A percentile compares a stretch with the other conserved stretches of the same genome.
phyloP scores from a whole-genome alignment of 2,329 filamentous ascomycete species.

The Fusarium paranaense region DNA sequence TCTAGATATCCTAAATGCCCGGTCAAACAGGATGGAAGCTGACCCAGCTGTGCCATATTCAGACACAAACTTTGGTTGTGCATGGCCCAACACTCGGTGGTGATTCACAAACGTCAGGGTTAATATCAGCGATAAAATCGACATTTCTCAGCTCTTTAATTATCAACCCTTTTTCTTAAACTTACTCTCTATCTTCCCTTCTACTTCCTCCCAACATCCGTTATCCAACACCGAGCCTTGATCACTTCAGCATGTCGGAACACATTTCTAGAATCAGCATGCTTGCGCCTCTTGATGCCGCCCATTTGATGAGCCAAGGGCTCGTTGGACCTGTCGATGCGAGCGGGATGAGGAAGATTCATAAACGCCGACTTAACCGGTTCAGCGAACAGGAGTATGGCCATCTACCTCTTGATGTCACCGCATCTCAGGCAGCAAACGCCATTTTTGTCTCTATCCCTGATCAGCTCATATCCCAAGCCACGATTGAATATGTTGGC shows the following conservation, averaged over 20 bases:
- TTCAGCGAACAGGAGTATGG: conserved; percentile 25
- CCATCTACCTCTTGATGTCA: conserved; percentile 7
- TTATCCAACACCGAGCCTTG: background rate
- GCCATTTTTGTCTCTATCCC: conserved; percentile 25
- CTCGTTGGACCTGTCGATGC: background rate
- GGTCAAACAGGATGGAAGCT: background rate
- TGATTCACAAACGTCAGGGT: background rate
- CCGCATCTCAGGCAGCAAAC: background rate
- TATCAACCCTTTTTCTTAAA: background rate
- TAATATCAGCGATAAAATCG: background rate
- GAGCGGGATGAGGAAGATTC: conserved; percentile 1
- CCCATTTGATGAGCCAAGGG: background rate
- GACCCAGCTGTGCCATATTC: background rate
- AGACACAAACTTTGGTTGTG: background rate
- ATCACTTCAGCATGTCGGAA: background rate
- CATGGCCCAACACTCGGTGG: background rate
- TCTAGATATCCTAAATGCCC: background rate
- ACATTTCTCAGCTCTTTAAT: background rate
- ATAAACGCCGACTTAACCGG: conserved; percentile 29
- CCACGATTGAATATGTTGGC: conserved; percentile 25
- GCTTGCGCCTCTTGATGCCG: background rate
- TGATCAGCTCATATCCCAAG: conserved; percentile 20
- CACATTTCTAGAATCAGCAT: background rate
- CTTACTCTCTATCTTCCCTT: background rate
- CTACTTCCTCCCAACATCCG: background rate